These are phyloP conservation scores for Clonostachys chloroleuca DNA, from an alignment of 2,329 filamentous ascomycete genomes.

Conservation along the genomic window DNA sequence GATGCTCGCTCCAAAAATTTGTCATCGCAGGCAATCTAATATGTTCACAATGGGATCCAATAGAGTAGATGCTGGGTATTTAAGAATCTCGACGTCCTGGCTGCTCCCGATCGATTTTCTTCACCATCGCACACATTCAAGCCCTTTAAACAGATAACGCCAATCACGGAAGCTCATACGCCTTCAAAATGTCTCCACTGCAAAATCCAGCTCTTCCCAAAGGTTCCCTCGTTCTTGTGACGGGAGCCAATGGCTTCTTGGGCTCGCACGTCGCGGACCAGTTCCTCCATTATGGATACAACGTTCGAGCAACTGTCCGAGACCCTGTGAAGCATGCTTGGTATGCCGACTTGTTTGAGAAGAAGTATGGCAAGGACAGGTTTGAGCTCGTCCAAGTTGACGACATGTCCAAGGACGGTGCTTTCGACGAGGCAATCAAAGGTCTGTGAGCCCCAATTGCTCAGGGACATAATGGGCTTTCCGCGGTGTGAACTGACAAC, in stretches of 20 bases:
- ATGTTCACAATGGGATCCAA: no score
- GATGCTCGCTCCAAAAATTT: no score
- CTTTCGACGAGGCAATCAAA: constrained; percentile 17
- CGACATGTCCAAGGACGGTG: constrained; percentile 20
- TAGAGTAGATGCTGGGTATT: no score
- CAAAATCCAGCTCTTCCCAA: constrained; percentile 9
- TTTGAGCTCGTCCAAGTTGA: constrained; percentile 25
- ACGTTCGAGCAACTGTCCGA: constrained; percentile 25
- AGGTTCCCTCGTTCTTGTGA: constrained; percentile 20
- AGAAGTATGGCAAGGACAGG: constrained; percentile 21
- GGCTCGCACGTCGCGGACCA: constrained; percentile 21
- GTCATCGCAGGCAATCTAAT: no score
- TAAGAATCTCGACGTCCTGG: no score
- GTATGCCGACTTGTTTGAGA: constrained; percentile 16
- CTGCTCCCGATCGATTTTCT: no score
- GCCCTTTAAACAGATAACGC: no score
- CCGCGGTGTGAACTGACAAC: no score
- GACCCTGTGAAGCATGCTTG: constrained; percentile 12
- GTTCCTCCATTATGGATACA: constrained; percentile 20
- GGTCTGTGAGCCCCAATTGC: constrained; percentile 5
- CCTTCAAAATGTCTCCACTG: no score
- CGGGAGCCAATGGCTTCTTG: constrained; percentile 26
- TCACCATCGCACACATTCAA: no score
- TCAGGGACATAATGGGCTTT: no score
- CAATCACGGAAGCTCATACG: no score